Base-by-base conservation (phyloP, 768 basidiomycete species). In the Chalciporus pseudorubinellus region DNA sequence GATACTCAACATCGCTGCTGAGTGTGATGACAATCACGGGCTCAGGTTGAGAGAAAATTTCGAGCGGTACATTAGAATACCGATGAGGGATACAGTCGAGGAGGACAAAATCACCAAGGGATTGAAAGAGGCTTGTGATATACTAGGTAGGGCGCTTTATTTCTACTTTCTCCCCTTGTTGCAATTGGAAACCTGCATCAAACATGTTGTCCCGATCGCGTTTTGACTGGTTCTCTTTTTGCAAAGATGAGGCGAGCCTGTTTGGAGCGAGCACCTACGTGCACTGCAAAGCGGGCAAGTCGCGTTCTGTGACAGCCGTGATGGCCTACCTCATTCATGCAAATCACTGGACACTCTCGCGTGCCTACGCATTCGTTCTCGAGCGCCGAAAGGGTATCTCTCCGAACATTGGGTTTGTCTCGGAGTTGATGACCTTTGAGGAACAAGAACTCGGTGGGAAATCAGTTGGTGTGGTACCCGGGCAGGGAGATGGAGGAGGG, bases 281-380 rank as follows among this genome's bases (percentile, higher is more conserved):
- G 13, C 95, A 98, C 66, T 98, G 95, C 72, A 92, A 90, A 71
- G 94, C 91, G 6, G 95, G 95, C 5, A 97, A 94, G 74, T 94
- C 92, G 3, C 85, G 95, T 13, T 95, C 92, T 1, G 95, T 97
- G 24, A 97, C 95, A 0, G 93, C 94, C 12, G 95, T 97, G 36
- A 92, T 98, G 76, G 95, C 92, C 3, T 98, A 97, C 66, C 87
- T 98, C 50, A 97, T 98, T 57, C 95, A 97, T 61, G 90, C 94
- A 10, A 94, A 97, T 64, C 93, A 94, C 64, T 98, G 95, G 95
- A 89, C 93, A 18, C 81, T 98, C 38, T 88, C 92, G 28, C 83
- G 83, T 33, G 92, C 95, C 1, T 98, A 98, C 66, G 74, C 86
- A 0, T 97, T 93, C 64, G 95, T 98, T 21, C 79, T 92, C 36